phyloP scores from a whole-genome alignment of 164 flowering plant species.

The Umbellularia californica region DNA sequence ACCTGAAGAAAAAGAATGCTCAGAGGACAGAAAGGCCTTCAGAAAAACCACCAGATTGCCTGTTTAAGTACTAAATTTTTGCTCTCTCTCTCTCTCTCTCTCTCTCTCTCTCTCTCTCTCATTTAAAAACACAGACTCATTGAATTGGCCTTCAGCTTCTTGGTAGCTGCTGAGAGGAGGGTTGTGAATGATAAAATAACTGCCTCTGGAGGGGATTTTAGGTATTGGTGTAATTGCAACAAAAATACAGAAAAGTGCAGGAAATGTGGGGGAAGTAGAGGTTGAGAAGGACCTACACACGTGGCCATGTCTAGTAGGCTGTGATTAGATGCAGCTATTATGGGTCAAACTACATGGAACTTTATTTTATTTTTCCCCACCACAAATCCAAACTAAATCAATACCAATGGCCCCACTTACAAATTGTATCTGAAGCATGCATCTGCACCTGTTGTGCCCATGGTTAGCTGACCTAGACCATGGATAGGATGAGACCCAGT shows the following conservation, averaged over 20 bases:
- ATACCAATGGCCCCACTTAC: too few relatives aligned
- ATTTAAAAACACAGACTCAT: conserved; percentile 9
- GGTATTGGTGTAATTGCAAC: conserved; percentile 23
- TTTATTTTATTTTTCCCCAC: neutral
- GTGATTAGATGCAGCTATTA: conserved; percentile 25
- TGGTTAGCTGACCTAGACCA: too few relatives aligned
- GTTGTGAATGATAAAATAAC: conserved; percentile 32
- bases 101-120: conserved; percentile 10
- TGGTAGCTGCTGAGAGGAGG: conserved; percentile 26
- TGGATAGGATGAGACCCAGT: too few relatives aligned
- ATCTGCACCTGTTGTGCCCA: too few relatives aligned
- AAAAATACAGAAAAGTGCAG: conserved; percentile 14
- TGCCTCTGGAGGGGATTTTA: conserved; percentile 26
- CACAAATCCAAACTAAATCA: neutral
- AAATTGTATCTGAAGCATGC: too few relatives aligned
- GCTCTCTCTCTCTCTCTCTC: neutral
- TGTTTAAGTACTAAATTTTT: neutral
- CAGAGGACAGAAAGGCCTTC: conserved; percentile 14
- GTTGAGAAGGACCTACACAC: conserved; percentile 45
- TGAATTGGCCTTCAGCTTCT: conserved; percentile 20
- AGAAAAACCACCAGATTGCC: conserved; percentile 19
- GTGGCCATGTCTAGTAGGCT: conserved; percentile 46
- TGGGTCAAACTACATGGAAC: conserved; percentile 25
- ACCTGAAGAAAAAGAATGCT: conserved; percentile 10
- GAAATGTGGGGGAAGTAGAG: conserved; percentile 41